A percentile compares a stretch with the other conserved stretches of the same genome.
Conservation (phyloP, 768 basidiomycete genomes). For the Hygrophorus pudorinus region DNA sequence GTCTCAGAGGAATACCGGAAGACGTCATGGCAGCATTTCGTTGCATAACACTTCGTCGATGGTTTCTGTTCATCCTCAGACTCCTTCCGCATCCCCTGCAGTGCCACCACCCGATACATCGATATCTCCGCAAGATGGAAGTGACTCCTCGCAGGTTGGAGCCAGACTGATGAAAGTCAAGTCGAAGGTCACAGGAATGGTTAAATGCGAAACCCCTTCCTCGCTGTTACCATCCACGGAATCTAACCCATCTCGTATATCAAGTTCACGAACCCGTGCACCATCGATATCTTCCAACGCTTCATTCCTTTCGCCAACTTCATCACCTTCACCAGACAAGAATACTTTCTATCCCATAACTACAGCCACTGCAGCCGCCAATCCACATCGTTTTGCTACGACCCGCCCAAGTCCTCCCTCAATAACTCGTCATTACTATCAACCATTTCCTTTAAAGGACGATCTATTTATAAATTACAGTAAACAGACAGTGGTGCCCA, state of each 20-base stretch:
- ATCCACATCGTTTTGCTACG: conserved; percentile 43
- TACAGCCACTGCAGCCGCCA: conserved; percentile 42
- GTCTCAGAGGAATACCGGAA: conserved; percentile 10
- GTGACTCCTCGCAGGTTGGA: conserved; percentile 13
- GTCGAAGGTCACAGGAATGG: conserved; percentile 49
- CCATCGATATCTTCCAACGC: conserved; percentile 27
- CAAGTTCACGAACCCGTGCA: conserved; percentile 22
- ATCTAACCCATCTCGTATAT: conserved; percentile 19
- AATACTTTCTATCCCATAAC: conserved; percentile 45
- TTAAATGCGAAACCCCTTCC: conserved; percentile 21
- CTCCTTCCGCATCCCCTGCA: conserved; percentile 13
- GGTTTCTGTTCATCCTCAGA: conserved; percentile 22
- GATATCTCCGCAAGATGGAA: conserved; percentile 1
- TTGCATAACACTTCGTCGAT: conserved; percentile 29
- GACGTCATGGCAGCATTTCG: conserved; percentile 22
- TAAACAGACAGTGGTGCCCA: conserved; percentile 12
- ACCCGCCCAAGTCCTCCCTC: conserved; percentile 24
- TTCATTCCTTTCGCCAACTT: conserved; percentile 3
- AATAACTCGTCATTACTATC: conserved; percentile 21
- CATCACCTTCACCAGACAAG: conserved; percentile 14
- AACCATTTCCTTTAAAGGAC: conserved; percentile 16
- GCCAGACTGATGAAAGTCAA: conserved; percentile 34
- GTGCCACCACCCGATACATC: conserved; percentile 3
- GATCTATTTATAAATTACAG: conserved; percentile 4
- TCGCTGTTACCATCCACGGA: conserved; percentile 14